Conservation (phyloP, 352 stramenopile genomes). For the Labyrinthula sp. region DNA sequence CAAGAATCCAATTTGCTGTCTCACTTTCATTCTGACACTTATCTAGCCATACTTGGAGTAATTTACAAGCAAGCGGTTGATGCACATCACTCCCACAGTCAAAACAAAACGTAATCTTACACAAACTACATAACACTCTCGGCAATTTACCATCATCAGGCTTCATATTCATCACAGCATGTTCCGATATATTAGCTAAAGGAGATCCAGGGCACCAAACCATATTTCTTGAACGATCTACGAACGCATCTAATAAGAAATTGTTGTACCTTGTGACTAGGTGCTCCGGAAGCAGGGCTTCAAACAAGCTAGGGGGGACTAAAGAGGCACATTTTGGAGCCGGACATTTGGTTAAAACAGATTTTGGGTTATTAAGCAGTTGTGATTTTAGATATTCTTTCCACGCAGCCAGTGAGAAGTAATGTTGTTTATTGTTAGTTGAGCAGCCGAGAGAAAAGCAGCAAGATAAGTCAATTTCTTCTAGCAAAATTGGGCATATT, state of each 20-base stretch:
- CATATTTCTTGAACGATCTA: constrained; percentile 88
- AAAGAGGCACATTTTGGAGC: too few relatives aligned
- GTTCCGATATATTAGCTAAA: constrained; percentile 45
- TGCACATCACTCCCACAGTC: constrained; percentile 87
- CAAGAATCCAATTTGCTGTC: constrained; percentile 97
- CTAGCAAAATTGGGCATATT: too few relatives aligned
- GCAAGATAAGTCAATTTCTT: too few relatives aligned
- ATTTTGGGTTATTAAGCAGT: too few relatives aligned
- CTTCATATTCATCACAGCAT: constrained; percentile 35
- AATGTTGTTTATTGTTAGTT: too few relatives aligned
- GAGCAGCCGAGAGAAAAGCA: too few relatives aligned
- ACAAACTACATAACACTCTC: constrained; percentile 40
- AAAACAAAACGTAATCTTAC: constrained; percentile 46
- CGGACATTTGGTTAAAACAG: too few relatives aligned
- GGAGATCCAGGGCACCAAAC: constrained; percentile 92
- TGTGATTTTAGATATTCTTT: too few relatives aligned
- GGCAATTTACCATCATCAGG: too few relatives aligned
- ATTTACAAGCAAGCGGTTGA: constrained; percentile 65
- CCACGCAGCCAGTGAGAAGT: too few relatives aligned
- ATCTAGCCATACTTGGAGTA: constrained; percentile 74
- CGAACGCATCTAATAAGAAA: constrained; percentile 80
- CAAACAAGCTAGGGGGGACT: too few relatives aligned
- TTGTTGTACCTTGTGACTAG: constrained; percentile 66
- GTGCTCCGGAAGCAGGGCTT: too few relatives aligned
- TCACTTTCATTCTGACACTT: constrained; percentile 92